A percentile compares a stretch with the other conserved stretches of the same genome.
Conservation (phyloP, 108 stramenopile species). For the Skeletonema costatum region DNA sequence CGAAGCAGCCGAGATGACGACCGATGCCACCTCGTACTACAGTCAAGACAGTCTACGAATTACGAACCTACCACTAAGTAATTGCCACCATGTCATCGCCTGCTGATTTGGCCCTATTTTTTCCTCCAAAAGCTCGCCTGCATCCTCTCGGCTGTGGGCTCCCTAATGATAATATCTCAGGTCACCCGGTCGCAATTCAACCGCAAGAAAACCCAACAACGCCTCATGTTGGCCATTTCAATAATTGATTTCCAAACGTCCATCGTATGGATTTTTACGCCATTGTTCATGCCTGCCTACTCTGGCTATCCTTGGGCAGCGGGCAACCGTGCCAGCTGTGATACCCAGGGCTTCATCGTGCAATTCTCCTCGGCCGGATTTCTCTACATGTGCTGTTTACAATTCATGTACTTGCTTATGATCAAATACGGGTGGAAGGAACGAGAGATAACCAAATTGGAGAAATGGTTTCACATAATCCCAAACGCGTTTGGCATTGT, state of each 20-base stretch:
- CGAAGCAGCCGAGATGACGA: too few relatives aligned
- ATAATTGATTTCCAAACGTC: constrained; percentile 7
- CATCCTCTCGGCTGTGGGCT: constrained; percentile 8
- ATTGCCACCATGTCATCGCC: background rate
- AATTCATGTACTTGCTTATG: constrained; percentile 9
- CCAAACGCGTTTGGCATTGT: constrained; percentile 1
- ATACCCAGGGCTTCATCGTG: constrained; percentile 21
- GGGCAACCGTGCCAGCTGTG: constrained; percentile 21
- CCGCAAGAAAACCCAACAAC: constrained; percentile 1
- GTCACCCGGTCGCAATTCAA: constrained; percentile 5
- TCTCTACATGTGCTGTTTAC: constrained; percentile 4
- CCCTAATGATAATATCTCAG: constrained; percentile 12
- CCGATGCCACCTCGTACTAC: too few relatives aligned
- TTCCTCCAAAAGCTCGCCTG: constrained; percentile 1
- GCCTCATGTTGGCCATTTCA: constrained; percentile 12
- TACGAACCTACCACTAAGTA: too few relatives aligned
- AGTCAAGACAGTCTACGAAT: too few relatives aligned
- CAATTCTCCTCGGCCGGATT: background rate
- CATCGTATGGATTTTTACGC: constrained; percentile 14
- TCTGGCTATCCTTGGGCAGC: background rate
- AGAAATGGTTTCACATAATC: constrained; percentile 9
- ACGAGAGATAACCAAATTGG: constrained; percentile 1
- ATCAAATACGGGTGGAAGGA: constrained; percentile 27
- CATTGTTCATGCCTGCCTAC: constrained; percentile 7
- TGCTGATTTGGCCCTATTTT: background rate